Evolutionary conservation across 805 yeast species (phyloP).

Genomic region (Cephaloascus fragrans): DNA sequence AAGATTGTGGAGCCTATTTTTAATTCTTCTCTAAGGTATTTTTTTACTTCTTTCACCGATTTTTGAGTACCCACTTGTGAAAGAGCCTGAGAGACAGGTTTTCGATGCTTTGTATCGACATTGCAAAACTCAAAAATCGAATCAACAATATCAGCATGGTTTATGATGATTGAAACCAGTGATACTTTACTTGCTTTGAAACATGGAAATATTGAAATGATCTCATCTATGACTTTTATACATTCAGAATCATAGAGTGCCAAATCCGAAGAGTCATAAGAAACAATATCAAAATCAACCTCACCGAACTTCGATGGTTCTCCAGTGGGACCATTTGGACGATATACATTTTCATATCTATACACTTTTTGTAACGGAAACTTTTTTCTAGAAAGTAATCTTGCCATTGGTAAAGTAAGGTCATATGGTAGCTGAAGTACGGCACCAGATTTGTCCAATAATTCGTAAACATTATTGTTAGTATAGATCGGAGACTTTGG

Average conservation of each 20-base stretch:
- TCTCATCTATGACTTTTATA: conserved; percentile 71
- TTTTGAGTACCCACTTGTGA: conserved; percentile 70
- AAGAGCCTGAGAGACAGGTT: conserved; percentile 59
- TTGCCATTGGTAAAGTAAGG: conserved; percentile 80
- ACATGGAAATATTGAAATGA: conserved; percentile 57
- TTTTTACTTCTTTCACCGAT: conserved; percentile 47
- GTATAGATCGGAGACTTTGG: conserved; percentile 73
- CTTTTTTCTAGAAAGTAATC: conserved; percentile 62
- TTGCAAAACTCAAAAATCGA: conserved; percentile 75
- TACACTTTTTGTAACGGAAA: conserved; percentile 45
- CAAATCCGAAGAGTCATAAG: conserved; percentile 35
- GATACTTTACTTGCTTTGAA: conserved; percentile 33
- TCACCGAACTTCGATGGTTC: conserved; percentile 75
- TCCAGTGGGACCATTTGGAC: conserved; percentile 47
- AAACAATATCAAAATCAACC: conserved; percentile 75
- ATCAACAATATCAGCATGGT: conserved; percentile 75
- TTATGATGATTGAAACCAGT: conserved; percentile 52
- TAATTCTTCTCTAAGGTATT: conserved; percentile 37
- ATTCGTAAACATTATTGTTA: conserved; percentile 61
- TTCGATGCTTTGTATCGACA: conserved; percentile 62
- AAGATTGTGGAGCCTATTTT: conserved; percentile 74
- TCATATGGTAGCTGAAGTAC: conserved; percentile 88
- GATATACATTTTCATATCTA: conserved; percentile 72
- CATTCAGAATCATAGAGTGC: conserved; percentile 81
- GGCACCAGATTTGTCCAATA: conserved; percentile 78